Evolutionary conservation across 2,329 filamentous ascomycete genomes (phyloP), one percentile per base, ranked within the genome.

Genomic region (Fusarium luffae): DNA sequence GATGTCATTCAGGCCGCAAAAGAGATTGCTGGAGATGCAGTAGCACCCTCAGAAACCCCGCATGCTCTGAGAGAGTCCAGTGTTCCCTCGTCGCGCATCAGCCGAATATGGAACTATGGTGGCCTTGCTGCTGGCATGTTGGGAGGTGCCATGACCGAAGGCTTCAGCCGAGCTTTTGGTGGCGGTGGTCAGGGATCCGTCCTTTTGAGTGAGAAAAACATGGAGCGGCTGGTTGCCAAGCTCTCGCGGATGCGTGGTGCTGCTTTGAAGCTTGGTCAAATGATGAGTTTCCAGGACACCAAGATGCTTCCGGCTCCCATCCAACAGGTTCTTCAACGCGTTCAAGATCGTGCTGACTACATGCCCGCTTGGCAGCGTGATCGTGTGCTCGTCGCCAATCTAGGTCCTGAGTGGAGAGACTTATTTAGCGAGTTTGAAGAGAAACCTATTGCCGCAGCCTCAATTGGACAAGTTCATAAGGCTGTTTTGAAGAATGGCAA

Each of bases 201-300:
- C 11, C 89, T 99, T 82, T 88, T 99, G 59, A 98, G 93, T 79
- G 87, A 93, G 8, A 90, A 85, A 12, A 99, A 99, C 76, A 94
- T 98, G 88, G 94, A 98, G 78, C 88, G 97, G 49, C 86, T 99
- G 11, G 96, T 99, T 3, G 86, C 93, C 7, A 98, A 97, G 79
- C 86, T 99, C 4, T 98, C 95, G 5, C 92, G 93, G 23, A 99
- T 99, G 96, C 89, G 96, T 75, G 96, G 96, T 40, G 97, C 96
- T 8, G 96, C 96, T n/a, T 84, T 99, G 43, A 99, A 99, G 82
- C 82, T 99, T 27, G 97, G 96, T 1, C 96, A 99, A 82, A 96
- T 98, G 92, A 92, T 99, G 85, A 98, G 94, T 79, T 96, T 99
- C 77, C 96, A 99, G 83, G 96, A 99, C 81, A 90, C 93, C 40